Percentiles rank a stretch among this genome's conserved stretches.
These are phyloP conservation scores for Talaromyces sp. DNA, from an alignment of 2,329 filamentous ascomycete genomes.

Conservation along the genomic window DNA sequence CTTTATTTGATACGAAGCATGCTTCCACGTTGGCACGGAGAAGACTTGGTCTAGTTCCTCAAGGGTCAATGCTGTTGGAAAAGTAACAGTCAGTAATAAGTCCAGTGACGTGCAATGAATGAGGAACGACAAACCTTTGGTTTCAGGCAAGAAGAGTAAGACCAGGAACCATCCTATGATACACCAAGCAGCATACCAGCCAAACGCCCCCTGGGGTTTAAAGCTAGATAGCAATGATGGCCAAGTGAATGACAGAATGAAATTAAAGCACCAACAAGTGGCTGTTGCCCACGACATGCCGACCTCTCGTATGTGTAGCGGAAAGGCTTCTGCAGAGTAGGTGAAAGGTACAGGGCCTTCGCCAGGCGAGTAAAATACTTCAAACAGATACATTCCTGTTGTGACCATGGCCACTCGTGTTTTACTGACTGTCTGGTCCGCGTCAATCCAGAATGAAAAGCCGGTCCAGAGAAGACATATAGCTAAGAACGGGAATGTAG, in stretches of 20 bases:
- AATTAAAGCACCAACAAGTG: constrained; percentile 53
- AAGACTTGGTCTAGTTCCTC: constrained; percentile 50
- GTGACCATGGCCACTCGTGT: constrained; percentile 38
- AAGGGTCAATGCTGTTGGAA: constrained; percentile 30
- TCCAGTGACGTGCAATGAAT: not conserved
- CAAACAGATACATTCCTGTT: constrained; percentile 42
- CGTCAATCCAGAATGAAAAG: constrained; percentile 47
- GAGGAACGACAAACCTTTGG: constrained; percentile 28
- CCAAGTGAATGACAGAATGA: constrained; percentile 49
- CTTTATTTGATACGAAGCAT: constrained; percentile 34
- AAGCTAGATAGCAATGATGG: constrained; percentile 44
- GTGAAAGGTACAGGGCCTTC: constrained; percentile 60
- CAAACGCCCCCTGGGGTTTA: constrained; percentile 49
- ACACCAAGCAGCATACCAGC: constrained; percentile 53
- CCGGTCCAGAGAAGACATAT: constrained; percentile 44
- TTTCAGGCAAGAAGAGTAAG: constrained; percentile 48
- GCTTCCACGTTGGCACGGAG: constrained; percentile 42
- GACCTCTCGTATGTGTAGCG: constrained; percentile 55
- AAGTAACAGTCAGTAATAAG: constrained; percentile 10
- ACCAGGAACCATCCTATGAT: constrained; percentile 49
- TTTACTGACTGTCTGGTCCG: constrained; percentile 20
- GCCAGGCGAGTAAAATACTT: constrained; percentile 49
- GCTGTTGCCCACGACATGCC: constrained; percentile 56
- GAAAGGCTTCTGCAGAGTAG: constrained; percentile 60
- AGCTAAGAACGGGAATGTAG: constrained; percentile 58